A percentile compares a stretch with the other conserved stretches of the same genome.
Evolutionary conservation across 2,329 filamentous ascomycete genomes (phyloP).

Genomic region (Ophiocordyceps camponoti-rufipedis): DNA sequence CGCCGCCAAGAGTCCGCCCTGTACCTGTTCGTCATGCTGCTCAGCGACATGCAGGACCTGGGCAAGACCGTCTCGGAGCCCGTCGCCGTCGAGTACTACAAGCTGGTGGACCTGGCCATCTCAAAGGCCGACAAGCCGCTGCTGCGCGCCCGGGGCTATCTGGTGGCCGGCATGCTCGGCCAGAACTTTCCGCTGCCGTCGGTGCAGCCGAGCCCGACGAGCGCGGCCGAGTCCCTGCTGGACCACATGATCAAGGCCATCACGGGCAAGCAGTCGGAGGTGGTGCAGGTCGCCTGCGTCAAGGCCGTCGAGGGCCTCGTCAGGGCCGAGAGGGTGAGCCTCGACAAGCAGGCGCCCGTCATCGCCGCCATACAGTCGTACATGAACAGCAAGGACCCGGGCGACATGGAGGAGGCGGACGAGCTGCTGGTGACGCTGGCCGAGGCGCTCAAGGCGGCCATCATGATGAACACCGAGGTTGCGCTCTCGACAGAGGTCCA

Average conservation of each 20-base stretch:
- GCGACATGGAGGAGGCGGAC: conserved; percentile 72
- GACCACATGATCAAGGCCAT: conserved; percentile 61
- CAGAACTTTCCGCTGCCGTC: conserved; percentile 47
- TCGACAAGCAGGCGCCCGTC: conserved; percentile 40
- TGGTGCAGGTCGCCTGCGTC: conserved; percentile 84
- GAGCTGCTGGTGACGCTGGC: conserved; percentile 83
- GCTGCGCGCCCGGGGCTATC: conserved; percentile 69
- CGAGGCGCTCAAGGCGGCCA: conserved; percentile 68
- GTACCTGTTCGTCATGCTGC: conserved; percentile 68
- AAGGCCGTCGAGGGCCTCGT: conserved; percentile 61
- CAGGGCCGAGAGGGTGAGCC: conserved; percentile 28
- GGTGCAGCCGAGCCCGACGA: conserved; percentile 6
- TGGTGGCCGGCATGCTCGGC: conserved; percentile 66
- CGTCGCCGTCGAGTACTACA: conserved; percentile 55
- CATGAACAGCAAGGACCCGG: conserved; percentile 61
- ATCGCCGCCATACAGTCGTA: conserved; percentile 52
- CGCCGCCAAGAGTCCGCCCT: conserved; percentile 60
- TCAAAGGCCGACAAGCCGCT: conserved; percentile 52
- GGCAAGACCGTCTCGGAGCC: conserved; percentile 51
- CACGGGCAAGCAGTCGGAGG: conserved; percentile 57
- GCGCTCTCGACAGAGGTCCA: conserved; percentile 53
- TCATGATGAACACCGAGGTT: conserved; percentile 59
- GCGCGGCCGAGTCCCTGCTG: conserved; percentile 27
- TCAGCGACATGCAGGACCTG: conserved; percentile 68
- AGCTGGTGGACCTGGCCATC: conserved; percentile 64